Evolutionary conservation across 2,329 filamentous ascomycete species (phyloP), one percentile per base, ranked within the genome.

Genomic region (Fusarium sp.): DNA sequence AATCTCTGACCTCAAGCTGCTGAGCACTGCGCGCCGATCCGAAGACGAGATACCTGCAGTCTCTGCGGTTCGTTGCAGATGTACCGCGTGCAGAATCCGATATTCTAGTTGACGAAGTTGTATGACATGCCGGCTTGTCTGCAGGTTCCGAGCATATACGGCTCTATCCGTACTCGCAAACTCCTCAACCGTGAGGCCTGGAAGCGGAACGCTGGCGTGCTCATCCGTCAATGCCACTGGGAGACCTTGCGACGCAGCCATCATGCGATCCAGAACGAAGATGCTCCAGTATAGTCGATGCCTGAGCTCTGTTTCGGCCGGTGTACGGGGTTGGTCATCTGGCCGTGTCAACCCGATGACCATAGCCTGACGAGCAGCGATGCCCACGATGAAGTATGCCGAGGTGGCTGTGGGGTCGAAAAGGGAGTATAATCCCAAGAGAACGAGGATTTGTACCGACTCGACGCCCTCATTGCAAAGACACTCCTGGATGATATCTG

Each of bases 221-320:
- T 80, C 78, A 63, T 83, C 80, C 1, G 72, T 76, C 8, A 84
- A 75, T 1, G 80, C 79, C 2, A 77, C 76, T 0, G 81, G 79
- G 9, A 83, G 70, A 3, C 82, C 82, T 4, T 79, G 76, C 0
- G 80, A 82, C 2, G 78, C 74, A 13, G 81, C 77, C 69, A 82
- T 80, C 81, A 84, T 83, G 16, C 82, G 78, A 61, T 83, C 82
- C 2, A 83, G 72, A 1, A 82, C 80, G 63, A 79, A 83, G 6
- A 83, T 80, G 42, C 81, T 83, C 82, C 82, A 84, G 61, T 79
- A 81, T 1, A 84, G 73, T 1, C 82, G 79, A 51, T 81, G 80
- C 1, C 78, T 77, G 20, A 79, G 68, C 65, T 77, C 79, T 14
- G 70, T 74, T 23, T 77, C 77, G 49, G 65, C 76, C 0, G 71